Evolutionary conservation across 257 asterid species (phyloP).

Genomic region (Eustoma russellianum): DNA sequence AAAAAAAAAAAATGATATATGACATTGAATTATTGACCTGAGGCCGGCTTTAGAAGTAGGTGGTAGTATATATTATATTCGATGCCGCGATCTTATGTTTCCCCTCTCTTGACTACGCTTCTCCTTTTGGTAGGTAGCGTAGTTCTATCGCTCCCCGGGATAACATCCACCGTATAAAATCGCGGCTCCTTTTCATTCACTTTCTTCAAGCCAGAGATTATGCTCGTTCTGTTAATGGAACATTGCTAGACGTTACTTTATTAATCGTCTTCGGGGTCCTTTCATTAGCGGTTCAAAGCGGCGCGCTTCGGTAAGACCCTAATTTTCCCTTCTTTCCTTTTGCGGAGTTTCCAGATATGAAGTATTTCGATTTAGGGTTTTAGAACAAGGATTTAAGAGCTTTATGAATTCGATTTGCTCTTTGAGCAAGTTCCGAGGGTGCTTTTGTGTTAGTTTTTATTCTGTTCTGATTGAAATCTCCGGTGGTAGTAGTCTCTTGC

Average conservation of each 20-base stretch:
- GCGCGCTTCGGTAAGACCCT: conserved; percentile 12
- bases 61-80: neutral
- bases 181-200: neutral
- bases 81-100: neutral
- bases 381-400: conserved; percentile 1
- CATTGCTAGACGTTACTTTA: conserved; percentile 5
- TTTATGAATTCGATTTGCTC: too few species aligned
- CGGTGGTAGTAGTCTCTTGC: too few species aligned
- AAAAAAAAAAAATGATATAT: too few species aligned
- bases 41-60: too few species aligned
- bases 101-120: conserved; percentile 13
- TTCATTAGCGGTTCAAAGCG: neutral
- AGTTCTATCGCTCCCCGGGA: neutral
- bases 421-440: too few species aligned
- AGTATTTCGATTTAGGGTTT: conserved; percentile 8
- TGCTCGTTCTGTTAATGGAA: conserved; percentile 8
- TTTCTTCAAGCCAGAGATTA: neutral
- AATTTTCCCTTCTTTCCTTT: neutral
- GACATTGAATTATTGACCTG: too few species aligned
- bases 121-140: conserved; percentile 12
- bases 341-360: neutral
- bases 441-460: too few species aligned
- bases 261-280: conserved; percentile 14
- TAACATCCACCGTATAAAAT: neutral
- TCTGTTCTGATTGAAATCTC: too few species aligned